These are phyloP conservation scores for Kalmanozyma brasiliensis DNA, from an alignment of 1,284 basidiomycete genomes.

Conservation along the genomic window DNA sequence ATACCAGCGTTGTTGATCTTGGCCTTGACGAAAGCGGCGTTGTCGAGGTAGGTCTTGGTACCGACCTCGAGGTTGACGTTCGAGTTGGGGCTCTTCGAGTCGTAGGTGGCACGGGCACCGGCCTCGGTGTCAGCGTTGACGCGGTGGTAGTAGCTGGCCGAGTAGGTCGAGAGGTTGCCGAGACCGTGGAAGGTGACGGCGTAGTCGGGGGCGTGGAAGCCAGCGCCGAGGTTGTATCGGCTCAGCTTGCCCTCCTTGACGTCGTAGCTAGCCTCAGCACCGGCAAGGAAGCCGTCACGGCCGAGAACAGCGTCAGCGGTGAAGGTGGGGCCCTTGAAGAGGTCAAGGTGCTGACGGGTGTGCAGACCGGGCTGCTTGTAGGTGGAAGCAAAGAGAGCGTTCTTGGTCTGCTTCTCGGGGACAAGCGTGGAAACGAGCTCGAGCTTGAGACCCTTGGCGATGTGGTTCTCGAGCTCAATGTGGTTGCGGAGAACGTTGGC, in stretches of 20 bases:
- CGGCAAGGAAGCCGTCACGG: slow-evolving; percentile 95
- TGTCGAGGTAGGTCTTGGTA: slow-evolving; percentile 87
- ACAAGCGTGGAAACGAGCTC: slow-evolving; percentile 86
- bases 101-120: slow-evolving; percentile 88
- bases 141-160: slow-evolving; percentile 98
- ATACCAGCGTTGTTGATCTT: slow-evolving; percentile 91
- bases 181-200: slow-evolving; percentile 93
- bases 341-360: slow-evolving; percentile 88
- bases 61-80: slow-evolving; percentile 95
- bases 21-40: slow-evolving; percentile 92
- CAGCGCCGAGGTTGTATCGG: slow-evolving; percentile 90
- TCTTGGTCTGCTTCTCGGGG: slow-evolving; percentile 78
- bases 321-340: slow-evolving; percentile 98
- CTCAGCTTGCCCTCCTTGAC: slow-evolving; percentile 91
- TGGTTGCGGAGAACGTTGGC: slow-evolving; percentile 87
- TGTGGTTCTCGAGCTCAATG: slow-evolving; percentile 96
- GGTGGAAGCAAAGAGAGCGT: slow-evolving; percentile 80
- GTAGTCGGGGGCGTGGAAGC: slow-evolving; percentile 96
- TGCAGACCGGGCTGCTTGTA: slow-evolving; percentile 98
- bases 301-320: slow-evolving; percentile 89
- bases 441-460: slow-evolving; percentile 95
- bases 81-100: slow-evolving; percentile 83
- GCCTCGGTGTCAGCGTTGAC: slow-evolving; percentile 95
- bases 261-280: slow-evolving; percentile 96
- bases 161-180: slow-evolving; percentile 92